Base-by-base conservation (phyloP, 2,329 filamentous ascomycete genomes). In the Pyrenochaeta sp. region DNA sequence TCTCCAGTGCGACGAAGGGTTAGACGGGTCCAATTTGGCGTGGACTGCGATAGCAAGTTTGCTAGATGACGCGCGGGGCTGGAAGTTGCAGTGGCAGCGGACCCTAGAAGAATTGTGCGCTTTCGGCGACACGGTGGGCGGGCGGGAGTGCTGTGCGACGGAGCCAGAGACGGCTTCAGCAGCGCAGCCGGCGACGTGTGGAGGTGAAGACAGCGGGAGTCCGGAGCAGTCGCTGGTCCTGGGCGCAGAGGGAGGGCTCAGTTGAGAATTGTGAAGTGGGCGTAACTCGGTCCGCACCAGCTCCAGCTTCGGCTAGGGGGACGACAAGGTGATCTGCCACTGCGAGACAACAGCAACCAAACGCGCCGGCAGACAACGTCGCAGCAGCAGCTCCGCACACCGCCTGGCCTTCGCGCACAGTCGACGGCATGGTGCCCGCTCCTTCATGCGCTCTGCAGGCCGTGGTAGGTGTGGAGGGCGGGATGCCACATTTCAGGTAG, bases 41-140 rank as follows among this genome's bases (percentile, higher is more conserved):
- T 44, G 54, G 41, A 55, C 43, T 47, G 60, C 50, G 51, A 47
- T 44, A 44, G 37, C 48, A 53, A 56, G 66, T 69, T 67, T 68
- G 66, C 63, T 64, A 46, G 50, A 51, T 60, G 58, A 65, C 61
- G 67, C 60, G 62, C 41, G 55, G 56, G 60, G 60, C 37, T 57
- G 57, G 61, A 46, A 41, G 48, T 15, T n/a, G n/a, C n/a, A n/a
- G 41, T 51, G 56, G n/a, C 58, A 58, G 58, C 48, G 41, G 51
- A 37, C 15, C 47, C 41, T 46, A 49, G 36, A 51, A 52, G 44
- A 58, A 53, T 49, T 37, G 49, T 45, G 46, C 40, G 45, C 41
- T 30, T 50, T 35, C 47, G 49, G 46, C 45, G 41, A 34, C 49
- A 57, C 59, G 55, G 51, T 48, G 50, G 47, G 48, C 50, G 32